A percentile compares a stretch with the other conserved stretches of the same genome.
Evolutionary conservation across 169 alveolate genomes (phyloP).

Genomic region (Eimeria zaria): DNA sequence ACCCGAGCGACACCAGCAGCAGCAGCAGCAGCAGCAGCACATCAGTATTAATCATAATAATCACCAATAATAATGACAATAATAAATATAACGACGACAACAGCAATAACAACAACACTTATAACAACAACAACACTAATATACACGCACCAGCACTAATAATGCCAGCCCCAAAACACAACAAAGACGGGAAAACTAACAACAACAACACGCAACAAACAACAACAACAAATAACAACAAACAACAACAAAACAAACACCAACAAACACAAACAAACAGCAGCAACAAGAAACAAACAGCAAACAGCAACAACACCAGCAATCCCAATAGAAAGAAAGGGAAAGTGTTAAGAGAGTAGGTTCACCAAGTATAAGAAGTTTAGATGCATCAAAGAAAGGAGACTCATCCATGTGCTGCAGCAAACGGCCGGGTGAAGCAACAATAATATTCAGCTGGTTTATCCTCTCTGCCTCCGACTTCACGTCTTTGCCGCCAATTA

Average conservation of each 20-base stretch:
- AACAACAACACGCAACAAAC: too few species aligned
- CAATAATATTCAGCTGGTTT: conserved; percentile 91
- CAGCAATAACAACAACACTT: too few species aligned
- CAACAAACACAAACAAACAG: background rate
- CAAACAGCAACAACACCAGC: background rate
- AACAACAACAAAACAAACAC: too few species aligned
- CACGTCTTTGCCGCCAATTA: conserved; percentile 97
- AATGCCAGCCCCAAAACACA: too few species aligned
- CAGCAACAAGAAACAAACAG: background rate
- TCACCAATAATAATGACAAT: too few species aligned
- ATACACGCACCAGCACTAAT: too few species aligned
- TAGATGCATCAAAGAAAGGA: conserved; percentile 93
- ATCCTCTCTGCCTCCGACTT: conserved; percentile 93
- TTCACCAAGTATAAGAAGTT: conserved; percentile 89
- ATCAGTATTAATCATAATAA: too few species aligned
- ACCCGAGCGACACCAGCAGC: background rate
- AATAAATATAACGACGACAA: too few species aligned
- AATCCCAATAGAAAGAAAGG: conserved; percentile 90
- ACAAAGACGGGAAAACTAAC: too few species aligned
- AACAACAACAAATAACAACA: too few species aligned
- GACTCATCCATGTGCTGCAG: conserved; percentile 97
- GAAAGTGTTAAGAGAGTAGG: conserved; percentile 46
- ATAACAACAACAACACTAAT: too few species aligned
- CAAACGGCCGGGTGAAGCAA: conserved; percentile 98
- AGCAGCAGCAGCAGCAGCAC: background rate